Evolutionary conservation across 225 moss, liverwort and hornwort species (phyloP).

Genomic region (Pleurozium schreberi): DNA sequence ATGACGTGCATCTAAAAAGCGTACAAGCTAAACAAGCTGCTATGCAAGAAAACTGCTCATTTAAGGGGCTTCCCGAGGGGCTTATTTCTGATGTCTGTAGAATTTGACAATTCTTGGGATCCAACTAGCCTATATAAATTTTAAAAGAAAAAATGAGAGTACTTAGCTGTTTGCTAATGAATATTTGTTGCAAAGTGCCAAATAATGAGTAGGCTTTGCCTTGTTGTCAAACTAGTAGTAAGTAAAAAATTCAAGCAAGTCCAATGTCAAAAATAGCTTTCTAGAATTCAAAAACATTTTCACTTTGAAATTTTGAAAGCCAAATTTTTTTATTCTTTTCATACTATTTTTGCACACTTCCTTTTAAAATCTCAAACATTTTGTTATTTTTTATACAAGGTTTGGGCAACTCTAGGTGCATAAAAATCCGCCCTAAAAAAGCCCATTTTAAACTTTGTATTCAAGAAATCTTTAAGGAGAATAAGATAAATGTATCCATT

Average conservation of each 20-base stretch:
- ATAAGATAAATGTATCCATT: too few species aligned
- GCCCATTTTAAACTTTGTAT: neutral
- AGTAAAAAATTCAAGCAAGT: neutral
- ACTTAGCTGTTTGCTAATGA: fast-evolving
- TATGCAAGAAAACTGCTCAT: fast-evolving
- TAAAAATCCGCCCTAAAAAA: neutral
- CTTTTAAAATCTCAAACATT: too few species aligned
- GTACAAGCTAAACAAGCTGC: too few species aligned
- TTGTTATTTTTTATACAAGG: neutral
- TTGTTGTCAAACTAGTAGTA: neutral
- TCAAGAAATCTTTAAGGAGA: neutral
- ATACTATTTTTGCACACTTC: neutral
- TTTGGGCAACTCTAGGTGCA: neutral
- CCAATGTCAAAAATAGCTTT: neutral
- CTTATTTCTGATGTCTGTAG: too few species aligned
- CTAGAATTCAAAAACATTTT: fast-evolving
- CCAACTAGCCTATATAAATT: neutral
- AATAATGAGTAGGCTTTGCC: neutral
- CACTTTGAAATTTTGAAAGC: neutral
- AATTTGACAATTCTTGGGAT: too few species aligned
- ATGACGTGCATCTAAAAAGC: neutral
- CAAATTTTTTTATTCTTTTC: too few species aligned
- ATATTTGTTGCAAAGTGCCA: neutral
- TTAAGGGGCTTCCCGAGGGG: fast-evolving
- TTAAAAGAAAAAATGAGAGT: too few species aligned